Percentiles rank a stretch among this genome's conserved stretches.
Evolutionary conservation across 164 flowering plant species (phyloP).

Genomic region (Annona squamosa): DNA sequence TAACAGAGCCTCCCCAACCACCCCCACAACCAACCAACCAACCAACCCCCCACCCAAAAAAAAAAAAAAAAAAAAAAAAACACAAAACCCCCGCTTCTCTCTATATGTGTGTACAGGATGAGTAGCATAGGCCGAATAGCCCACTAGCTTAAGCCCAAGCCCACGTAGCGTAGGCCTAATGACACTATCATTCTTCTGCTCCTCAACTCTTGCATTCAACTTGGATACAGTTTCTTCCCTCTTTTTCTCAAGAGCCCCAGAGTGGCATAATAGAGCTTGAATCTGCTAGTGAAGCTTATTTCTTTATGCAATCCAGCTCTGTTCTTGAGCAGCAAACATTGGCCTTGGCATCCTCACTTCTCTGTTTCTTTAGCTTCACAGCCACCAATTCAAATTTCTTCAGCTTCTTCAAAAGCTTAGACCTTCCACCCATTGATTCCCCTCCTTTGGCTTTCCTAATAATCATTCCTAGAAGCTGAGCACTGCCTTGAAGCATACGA

Average conservation of each 20-base stretch:
- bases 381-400: slow-evolving; percentile 49
- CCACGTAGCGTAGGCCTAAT: no score
- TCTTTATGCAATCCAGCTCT: slow-evolving; percentile 68
- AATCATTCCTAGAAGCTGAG: slow-evolving; percentile 67
- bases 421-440: slow-evolving; percentile 20
- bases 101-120: no score
- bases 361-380: slow-evolving; percentile 48
- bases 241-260: slow-evolving; percentile 36
- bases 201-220: slow-evolving; percentile 40
- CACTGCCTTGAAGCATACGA: slow-evolving; percentile 67
- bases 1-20: no score
- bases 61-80: no score
- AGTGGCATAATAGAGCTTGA: slow-evolving; percentile 48
- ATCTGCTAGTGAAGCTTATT: slow-evolving; percentile 61
- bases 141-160: no score
- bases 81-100: no score
- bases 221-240: slow-evolving; percentile 40
- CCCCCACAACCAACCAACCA: no score
- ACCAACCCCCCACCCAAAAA: no score
- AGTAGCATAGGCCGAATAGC: no score
- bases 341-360: slow-evolving; percentile 86
- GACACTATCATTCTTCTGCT: slow-evolving; percentile 24
- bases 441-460: slow-evolving; percentile 57
- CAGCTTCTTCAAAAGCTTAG: slow-evolving; percentile 42
- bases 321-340: slow-evolving; percentile 85